Base-by-base conservation (phyloP, 2,329 filamentous ascomycete species). In the Hypocrella siamensis region DNA sequence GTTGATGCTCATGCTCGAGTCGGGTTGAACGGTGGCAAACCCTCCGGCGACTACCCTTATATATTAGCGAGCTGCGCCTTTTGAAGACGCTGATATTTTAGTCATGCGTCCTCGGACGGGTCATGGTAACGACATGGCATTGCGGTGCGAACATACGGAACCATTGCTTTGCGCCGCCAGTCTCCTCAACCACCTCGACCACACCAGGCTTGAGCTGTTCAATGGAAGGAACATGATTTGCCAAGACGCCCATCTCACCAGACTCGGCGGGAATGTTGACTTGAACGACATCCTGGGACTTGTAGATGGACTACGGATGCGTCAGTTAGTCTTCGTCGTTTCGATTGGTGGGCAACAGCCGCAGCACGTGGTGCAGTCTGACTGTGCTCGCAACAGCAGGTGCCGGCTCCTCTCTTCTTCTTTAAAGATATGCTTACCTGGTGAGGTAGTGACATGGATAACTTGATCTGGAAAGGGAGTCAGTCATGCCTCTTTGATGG, bases 241-340 rank as follows among this genome's bases (percentile, higher is more conserved):
- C 90, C 56, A 98, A 80, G 51, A 98, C 79, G 80, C 90, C 90
- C 90, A 98, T 98, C 51, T 96, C 90, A 58, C 90, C 90, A 41
- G 86, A 92, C 61, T 93, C 90, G 54, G 90, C 90, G 58, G 90
- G 80, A 53, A 98, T 79, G 75, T 98, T 98, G 70, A 98, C 90
- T 70, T 98, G 90, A 54, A 96, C 77, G 54, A 76, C 70, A 53
- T 72, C 69, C 51, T 74, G 64, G 46, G 64, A 75, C 60, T 70
- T 71, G 67, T 71, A 77, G 63, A 78, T 64, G 49, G 78, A 63
- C 80, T 85, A 54, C 40, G 41, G 15, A 28, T 63, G 65, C 58
- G 63, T 58, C 50, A 64, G 64, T 68, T 68, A 68, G 59, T 54
- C 48, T 34, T 38, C 31, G 37, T 45, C 37, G 21, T 31, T n/a